These are phyloP conservation scores for Erigeron canadensis DNA, from an alignment of 129 eudicot genomes.

Conservation along the genomic window DNA sequence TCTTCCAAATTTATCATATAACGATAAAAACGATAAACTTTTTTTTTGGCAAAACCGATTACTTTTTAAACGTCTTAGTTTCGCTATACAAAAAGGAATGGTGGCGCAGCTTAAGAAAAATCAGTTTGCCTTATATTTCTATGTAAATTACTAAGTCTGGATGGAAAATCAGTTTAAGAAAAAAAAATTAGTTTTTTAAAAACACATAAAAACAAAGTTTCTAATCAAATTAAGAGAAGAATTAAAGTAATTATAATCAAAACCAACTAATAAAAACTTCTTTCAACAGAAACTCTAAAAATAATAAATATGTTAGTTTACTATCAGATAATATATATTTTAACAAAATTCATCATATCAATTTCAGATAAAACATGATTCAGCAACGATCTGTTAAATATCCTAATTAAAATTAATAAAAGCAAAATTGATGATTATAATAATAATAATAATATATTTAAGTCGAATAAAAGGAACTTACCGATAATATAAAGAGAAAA, in stretches of 20 bases:
- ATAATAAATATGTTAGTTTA: background rate
- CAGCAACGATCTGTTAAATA: conserved; percentile 22
- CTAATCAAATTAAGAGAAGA: no score
- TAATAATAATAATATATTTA: conserved; percentile 9
- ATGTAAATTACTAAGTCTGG: no score
- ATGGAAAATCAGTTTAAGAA: no score
- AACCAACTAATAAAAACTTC: background rate
- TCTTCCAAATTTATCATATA: no score
- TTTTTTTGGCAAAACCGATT: no score
- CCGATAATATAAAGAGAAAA: no score
- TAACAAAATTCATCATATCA: background rate
- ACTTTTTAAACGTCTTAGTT: no score
- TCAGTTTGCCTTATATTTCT: no score
- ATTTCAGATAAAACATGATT: conserved; percentile 13
- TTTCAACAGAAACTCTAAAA: background rate
- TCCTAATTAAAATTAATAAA: background rate
- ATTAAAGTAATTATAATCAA: background rate
- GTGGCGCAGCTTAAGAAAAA: no score
- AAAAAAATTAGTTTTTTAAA: no score
- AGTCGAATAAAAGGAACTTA: background rate
- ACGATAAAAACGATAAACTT: no score
- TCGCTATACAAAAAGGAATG: no score
- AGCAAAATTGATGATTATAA: background rate
- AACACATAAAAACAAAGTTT: background rate
- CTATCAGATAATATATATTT: background rate